phyloP scores from a whole-genome alignment of 2,329 filamentous ascomycete species.

The Aspergillus sojae region DNA sequence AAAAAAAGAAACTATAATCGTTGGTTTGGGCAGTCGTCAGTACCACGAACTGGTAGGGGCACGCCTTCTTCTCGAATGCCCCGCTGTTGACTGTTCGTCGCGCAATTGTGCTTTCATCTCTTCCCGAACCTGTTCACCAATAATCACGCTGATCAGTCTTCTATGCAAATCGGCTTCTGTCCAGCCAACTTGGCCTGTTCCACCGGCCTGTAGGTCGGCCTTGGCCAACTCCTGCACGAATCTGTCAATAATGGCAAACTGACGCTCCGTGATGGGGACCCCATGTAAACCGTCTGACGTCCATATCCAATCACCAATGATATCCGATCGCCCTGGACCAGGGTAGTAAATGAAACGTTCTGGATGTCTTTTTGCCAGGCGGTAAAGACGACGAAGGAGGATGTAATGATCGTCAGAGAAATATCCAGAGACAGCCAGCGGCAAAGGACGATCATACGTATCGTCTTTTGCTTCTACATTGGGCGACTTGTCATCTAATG shows the following conservation, averaged over 20 bases:
- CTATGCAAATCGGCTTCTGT: constrained; percentile 47
- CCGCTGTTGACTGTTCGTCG: constrained; percentile 13
- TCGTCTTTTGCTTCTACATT: constrained; percentile 11
- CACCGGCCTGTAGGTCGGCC: constrained; percentile 38
- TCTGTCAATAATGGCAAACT: constrained; percentile 46
- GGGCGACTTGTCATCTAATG: constrained; percentile 14
- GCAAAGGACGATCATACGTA: constrained; percentile 23
- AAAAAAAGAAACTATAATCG: constrained; percentile 7
- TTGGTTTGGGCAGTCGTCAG: constrained; percentile 19
- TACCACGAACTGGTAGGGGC: constrained; percentile 32
- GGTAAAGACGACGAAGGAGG: constrained; percentile 43
- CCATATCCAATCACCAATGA: constrained; percentile 48
- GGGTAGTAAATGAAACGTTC: constrained; percentile 42
- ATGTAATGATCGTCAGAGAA: constrained; percentile 47
- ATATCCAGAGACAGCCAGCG: constrained; percentile 41
- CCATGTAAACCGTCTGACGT: constrained; percentile 45
- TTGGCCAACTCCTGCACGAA: constrained; percentile 42
- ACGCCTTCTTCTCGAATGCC: constrained; percentile 14
- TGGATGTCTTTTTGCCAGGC: constrained; percentile 39
- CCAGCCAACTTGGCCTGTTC: constrained; percentile 45
- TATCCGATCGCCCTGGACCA: constrained; percentile 37
- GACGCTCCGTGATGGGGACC: constrained; percentile 44
- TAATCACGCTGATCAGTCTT: constrained; percentile 49
- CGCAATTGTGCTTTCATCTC: constrained; percentile 37
- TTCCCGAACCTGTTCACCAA: constrained; percentile 49